Conservation (phyloP, 805 yeast species). For the Metschnikowia lunata region DNA sequence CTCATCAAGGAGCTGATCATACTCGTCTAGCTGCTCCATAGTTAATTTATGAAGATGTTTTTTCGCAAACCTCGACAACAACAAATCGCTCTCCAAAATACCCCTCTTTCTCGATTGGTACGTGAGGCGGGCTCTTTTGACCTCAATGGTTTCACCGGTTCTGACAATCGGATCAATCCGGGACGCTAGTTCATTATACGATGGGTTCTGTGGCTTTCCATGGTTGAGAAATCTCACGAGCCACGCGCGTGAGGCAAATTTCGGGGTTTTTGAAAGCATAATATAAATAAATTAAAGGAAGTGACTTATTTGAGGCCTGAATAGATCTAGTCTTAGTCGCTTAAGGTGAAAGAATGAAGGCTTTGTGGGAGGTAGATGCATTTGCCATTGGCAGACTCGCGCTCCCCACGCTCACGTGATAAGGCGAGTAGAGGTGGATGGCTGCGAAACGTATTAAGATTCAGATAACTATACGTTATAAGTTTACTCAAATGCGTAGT, state of each 20-base stretch:
- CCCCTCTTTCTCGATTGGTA: constrained; percentile 96
- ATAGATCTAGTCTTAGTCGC: too few species aligned
- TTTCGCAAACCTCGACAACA: constrained; percentile 82
- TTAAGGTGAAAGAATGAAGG: too few species aligned
- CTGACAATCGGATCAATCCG: constrained; percentile 78
- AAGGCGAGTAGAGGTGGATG: too few species aligned
- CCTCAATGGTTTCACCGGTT: constrained; percentile 63
- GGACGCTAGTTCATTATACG: constrained; percentile 46
- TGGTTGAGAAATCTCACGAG: constrained; percentile 25
- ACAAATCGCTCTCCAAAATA: constrained; percentile 84
- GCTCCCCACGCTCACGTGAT: too few species aligned
- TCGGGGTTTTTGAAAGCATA: not conserved
- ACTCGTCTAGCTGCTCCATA: constrained; percentile 71
- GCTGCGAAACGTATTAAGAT: too few species aligned
- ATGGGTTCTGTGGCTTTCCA: constrained; percentile 39
- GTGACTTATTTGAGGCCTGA: too few species aligned
- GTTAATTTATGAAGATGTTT: constrained; percentile 57
- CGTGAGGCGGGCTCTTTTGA: constrained; percentile 78
- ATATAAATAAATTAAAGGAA: too few species aligned
- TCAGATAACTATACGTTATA: too few species aligned
- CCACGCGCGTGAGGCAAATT: not conserved
- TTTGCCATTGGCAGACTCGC: too few species aligned
- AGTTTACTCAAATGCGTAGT: too few species aligned
- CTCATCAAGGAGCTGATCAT: constrained; percentile 80
- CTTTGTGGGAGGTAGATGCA: too few species aligned